Evolutionary conservation across 1,139 yeast species (phyloP).

Genomic region (Debaryomyces sp.): DNA sequence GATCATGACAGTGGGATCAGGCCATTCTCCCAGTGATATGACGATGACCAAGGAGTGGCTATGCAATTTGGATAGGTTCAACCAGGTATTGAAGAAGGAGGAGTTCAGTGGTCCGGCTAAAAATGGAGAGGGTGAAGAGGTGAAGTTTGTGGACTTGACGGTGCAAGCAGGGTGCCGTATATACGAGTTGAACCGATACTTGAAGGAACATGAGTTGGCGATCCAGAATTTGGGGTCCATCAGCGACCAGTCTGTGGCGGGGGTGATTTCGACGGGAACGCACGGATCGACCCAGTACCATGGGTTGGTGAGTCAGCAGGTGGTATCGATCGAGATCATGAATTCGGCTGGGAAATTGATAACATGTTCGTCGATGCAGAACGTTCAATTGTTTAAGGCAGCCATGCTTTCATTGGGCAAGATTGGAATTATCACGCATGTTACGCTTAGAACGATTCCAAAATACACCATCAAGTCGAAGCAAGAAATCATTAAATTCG

Average conservation of each 20-base stretch:
- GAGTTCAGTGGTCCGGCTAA: conserved; percentile 42
- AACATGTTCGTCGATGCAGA: conserved; percentile 67
- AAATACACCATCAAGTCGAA: conserved; percentile 77
- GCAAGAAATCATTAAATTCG: conserved; percentile 81
- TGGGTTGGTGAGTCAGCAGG: conserved; percentile 86
- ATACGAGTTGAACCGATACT: conserved; percentile 70
- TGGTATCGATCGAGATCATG: conserved; percentile 73
- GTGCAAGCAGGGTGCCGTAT: conserved; percentile 92
- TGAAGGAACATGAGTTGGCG: conserved; percentile 69
- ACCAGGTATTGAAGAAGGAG: conserved; percentile 51
- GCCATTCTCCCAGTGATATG: conserved; percentile 92
- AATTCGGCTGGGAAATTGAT: conserved; percentile 74
- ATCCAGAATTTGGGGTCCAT: conserved; percentile 93
- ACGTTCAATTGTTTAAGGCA: conserved; percentile 76
- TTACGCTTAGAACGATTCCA: conserved; percentile 86
- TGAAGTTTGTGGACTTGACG: conserved; percentile 81
- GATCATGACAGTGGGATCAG: conserved; percentile 86
- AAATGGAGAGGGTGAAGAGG: conserved; percentile 33
- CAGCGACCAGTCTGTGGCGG: conserved; percentile 92
- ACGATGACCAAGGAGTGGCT: conserved; percentile 91
- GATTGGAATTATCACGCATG: conserved; percentile 85
- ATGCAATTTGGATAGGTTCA: conserved; percentile 79
- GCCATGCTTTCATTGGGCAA: conserved; percentile 87
- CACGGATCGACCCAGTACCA: conserved; percentile 95
- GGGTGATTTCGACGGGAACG: conserved; percentile 93